phyloP scores from a whole-genome alignment of 495 filamentous ascomycete species.

The Aspergillus taichungensis region DNA sequence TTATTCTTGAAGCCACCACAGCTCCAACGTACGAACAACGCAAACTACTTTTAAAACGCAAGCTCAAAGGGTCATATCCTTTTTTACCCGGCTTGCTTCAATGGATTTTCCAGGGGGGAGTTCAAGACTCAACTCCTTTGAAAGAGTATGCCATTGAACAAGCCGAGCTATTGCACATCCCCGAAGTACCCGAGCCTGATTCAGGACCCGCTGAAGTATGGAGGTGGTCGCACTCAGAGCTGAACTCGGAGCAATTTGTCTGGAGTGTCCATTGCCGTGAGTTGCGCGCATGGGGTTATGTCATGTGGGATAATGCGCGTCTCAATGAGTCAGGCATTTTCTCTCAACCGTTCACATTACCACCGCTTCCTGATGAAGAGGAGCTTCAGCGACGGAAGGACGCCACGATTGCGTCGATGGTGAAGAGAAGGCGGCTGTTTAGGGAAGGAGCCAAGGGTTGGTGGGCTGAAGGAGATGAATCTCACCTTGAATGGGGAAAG shows the following conservation, averaged over 20 bases:
- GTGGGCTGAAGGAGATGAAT: slow-evolving; percentile 1
- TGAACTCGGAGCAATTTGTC: background rate
- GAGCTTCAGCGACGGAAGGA: background rate
- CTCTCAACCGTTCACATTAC: background rate
- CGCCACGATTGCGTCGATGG: background rate
- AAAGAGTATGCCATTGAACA: background rate
- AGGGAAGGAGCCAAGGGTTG: background rate
- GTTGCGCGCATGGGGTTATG: background rate
- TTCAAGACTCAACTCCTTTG: background rate
- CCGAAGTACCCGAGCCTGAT: background rate
- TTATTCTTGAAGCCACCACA: background rate
- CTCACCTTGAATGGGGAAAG: slow-evolving; percentile 1
- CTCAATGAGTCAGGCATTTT: background rate
- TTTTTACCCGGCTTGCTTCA: background rate
- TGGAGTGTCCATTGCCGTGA: background rate
- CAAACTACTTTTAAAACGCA: background rate
- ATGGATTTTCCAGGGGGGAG: background rate
- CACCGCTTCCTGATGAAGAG: background rate
- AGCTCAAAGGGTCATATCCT: background rate
- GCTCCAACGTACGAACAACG: background rate
- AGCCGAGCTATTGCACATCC: background rate
- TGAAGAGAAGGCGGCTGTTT: background rate
- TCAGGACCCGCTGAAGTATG: background rate
- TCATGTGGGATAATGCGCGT: slow-evolving; percentile 1
- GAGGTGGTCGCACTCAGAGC: background rate